phyloP scores from a whole-genome alignment of 257 asterid genomes.

The Forsythia suspensa region DNA sequence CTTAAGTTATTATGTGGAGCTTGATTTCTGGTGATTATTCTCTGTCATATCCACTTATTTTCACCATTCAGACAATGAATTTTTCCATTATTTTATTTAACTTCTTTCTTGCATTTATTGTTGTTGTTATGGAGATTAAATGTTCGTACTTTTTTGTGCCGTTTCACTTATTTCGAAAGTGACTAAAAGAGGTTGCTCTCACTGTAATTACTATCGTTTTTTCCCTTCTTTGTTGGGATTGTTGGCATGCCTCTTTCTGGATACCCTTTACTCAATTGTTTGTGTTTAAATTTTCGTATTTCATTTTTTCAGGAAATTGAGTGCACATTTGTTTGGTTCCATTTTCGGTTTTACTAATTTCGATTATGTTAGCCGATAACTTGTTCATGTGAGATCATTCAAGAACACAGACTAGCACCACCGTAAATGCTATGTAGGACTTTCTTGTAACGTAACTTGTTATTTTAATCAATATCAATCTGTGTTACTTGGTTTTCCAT shows the following conservation, averaged over 20 bases:
- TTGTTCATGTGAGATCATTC: not conserved
- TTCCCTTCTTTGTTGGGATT: constrained; percentile 59
- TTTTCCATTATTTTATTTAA: constrained; percentile 9
- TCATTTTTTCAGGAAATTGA: constrained; percentile 27
- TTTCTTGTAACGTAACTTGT: not conserved
- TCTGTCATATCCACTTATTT: constrained; percentile 22
- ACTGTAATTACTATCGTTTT: constrained; percentile 42
- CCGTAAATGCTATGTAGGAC: not conserved
- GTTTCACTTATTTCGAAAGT: constrained; percentile 49
- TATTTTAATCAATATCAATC: not conserved
- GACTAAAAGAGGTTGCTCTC: constrained; percentile 27
- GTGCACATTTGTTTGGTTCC: not conserved
- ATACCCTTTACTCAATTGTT: constrained; percentile 44
- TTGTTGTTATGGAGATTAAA: constrained; percentile 46
- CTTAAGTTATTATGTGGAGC: constrained; percentile 32
- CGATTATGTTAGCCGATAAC: not conserved
- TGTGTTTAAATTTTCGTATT: constrained; percentile 45
- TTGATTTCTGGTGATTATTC: constrained; percentile 10
- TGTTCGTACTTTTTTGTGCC: constrained; percentile 43
- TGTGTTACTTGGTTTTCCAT: not conserved
- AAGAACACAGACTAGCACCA: not conserved
- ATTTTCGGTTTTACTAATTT: constrained; percentile 1
- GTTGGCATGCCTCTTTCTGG: constrained; percentile 20
- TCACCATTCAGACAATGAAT: constrained; percentile 16
- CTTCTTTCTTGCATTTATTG: constrained; percentile 36